Percentiles rank a stretch among this genome's conserved stretches.
These are phyloP conservation scores for Pestalotiopsis fici DNA, from an alignment of 2,329 filamentous ascomycete genomes.

Conservation along the genomic window DNA sequence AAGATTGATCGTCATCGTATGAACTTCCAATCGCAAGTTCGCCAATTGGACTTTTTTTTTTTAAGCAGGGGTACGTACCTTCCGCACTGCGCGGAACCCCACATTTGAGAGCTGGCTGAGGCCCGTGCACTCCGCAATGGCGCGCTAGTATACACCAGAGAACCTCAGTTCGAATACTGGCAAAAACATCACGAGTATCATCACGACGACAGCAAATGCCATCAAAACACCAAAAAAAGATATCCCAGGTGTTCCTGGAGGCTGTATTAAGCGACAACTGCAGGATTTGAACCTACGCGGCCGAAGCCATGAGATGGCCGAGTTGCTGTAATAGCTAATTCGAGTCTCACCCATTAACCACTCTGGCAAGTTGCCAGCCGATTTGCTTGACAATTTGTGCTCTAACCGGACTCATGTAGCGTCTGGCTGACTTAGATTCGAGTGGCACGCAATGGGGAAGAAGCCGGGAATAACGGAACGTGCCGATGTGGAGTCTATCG, in stretches of 20 bases:
- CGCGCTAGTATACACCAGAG: not conserved
- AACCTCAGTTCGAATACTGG: not conserved
- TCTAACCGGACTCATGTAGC: not conserved
- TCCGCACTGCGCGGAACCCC: not conserved
- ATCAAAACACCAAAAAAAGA: not conserved
- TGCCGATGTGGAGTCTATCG: not conserved
- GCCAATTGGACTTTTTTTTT: slow-evolving; percentile 1
- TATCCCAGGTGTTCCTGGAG: not conserved
- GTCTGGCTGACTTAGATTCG: not conserved
- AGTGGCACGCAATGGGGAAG: not conserved
- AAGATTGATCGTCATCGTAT: not conserved
- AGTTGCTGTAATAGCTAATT: not conserved
- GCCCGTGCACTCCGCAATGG: not conserved
- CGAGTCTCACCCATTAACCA: slow-evolving; percentile 13
- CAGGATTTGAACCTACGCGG: slow-evolving; percentile 13
- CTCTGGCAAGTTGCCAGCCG: slow-evolving; percentile 10
- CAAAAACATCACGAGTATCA: not conserved
- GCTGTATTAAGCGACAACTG: slow-evolving; percentile 9
- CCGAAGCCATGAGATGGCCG: slow-evolving; percentile 11
- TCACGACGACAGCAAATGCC: not conserved
- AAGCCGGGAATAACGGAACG: not conserved
- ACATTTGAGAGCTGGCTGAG: not conserved
- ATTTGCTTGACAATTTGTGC: not conserved
- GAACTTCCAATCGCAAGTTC: not conserved
- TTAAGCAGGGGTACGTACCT: not conserved